Evolutionary conservation across 176 grass and related monocot genomes (phyloP).

Genomic region (Chrysopogon serrulatus): DNA sequence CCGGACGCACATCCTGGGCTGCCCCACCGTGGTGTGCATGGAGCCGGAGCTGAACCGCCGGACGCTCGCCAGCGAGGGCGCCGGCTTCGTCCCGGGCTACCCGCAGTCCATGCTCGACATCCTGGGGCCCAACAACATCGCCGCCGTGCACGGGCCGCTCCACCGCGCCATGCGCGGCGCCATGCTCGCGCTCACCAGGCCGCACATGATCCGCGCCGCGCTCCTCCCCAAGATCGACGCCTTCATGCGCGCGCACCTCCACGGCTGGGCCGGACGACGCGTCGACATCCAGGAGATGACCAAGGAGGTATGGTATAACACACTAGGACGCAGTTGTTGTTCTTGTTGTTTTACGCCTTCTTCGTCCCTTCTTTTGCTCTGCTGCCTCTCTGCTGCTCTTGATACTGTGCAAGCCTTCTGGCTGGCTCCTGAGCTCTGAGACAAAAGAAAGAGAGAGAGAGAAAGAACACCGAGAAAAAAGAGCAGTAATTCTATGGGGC

Average conservation of each 20-base stretch:
- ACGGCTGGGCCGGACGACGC: conserved; percentile 42
- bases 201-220: conserved; percentile 50
- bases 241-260: conserved; percentile 75
- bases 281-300: conserved; percentile 96
- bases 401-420: neutral
- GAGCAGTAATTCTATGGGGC: neutral
- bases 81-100: conserved; percentile 84
- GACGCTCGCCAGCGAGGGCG: conserved; percentile 60
- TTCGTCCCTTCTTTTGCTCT: neutral
- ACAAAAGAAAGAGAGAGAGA: neutral
- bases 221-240: conserved; percentile 85
- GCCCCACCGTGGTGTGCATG: conserved; percentile 97
- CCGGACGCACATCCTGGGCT: conserved; percentile 92
- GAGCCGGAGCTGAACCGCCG: conserved; percentile 85
- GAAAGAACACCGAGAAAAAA: neutral
- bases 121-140: conserved; percentile 81
- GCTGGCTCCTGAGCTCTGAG: neutral
- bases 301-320: conserved; percentile 80
- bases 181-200: conserved; percentile 66
- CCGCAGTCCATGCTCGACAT: conserved; percentile 97
- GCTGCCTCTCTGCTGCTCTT: neutral
- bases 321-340: too few species aligned
- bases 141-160: conserved; percentile 74
- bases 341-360: too few species aligned
- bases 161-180: conserved; percentile 78